A percentile compares a stretch with the other conserved stretches of the same genome.
phyloP scores from a whole-genome alignment of 2,329 filamentous ascomycete genomes.

The Trichoderma sp. region DNA sequence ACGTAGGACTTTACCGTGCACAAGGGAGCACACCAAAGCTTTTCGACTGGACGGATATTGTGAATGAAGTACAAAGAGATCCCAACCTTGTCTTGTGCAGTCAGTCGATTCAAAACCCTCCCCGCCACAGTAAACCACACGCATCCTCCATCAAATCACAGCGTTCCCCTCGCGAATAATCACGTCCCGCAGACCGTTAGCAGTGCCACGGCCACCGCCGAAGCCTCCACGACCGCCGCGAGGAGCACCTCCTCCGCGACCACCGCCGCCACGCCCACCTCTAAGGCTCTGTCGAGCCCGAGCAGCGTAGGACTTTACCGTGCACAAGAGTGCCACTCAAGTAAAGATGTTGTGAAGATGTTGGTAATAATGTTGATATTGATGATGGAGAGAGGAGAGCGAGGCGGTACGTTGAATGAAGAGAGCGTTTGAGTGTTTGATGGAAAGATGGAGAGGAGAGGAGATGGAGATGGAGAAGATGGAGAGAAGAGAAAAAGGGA shows the following conservation, averaged over 20 bases:
- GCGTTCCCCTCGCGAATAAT: too few species aligned
- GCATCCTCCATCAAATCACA: too few species aligned
- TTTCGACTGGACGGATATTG: too few species aligned
- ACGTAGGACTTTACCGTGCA: not conserved
- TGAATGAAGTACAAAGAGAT: too few species aligned
- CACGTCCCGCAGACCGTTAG: constrained; percentile 31
- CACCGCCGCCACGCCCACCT: constrained; percentile 31
- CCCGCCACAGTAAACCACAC: too few species aligned
- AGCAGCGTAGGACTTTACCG: not conserved
- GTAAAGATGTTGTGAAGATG: not conserved
- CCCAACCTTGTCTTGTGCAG: too few species aligned
- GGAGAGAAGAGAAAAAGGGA: not conserved
- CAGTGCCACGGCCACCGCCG: constrained; percentile 28
- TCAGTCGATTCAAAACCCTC: too few species aligned
- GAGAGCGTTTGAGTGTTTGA: not conserved
- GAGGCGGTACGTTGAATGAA: not conserved
- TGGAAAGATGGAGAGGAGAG: not conserved
- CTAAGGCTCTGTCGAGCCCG: constrained; percentile 8
- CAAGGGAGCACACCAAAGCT: too few species aligned
- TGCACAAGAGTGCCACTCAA: not conserved
- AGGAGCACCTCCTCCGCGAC: constrained; percentile 35
- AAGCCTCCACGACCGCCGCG: constrained; percentile 30
- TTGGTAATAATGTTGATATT: not conserved
- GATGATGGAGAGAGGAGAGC: not conserved
- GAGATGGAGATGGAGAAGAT: not conserved